Evolutionary conservation across 75 land plant genomes (phyloP), one percentile per base, ranked within the genome.

Genomic region (Picea glauca): DNA sequence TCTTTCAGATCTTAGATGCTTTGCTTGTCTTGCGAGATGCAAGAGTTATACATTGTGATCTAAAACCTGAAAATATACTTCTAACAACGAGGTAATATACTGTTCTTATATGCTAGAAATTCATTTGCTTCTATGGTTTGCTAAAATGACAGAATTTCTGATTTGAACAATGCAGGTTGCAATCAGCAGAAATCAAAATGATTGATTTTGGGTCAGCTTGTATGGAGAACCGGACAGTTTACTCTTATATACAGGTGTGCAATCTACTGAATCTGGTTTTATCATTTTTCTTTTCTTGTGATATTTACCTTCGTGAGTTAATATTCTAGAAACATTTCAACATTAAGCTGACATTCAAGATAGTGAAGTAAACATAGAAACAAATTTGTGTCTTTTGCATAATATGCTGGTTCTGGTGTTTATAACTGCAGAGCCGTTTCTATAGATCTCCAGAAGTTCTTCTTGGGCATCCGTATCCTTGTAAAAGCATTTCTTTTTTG

Each of bases 131-230:
- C 31, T 67, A 77, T 80, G 12, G 76, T 62, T 46, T 75, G 79
- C 20, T 77, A 9, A 14, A 38, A 23, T 77, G 26, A 63, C 21
- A 20, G 18, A 31, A 62, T n/a, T 50, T 62, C 18, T 81, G 57
- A 30, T 50, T 60, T 81, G 38, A 35, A 78, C 73, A 68, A 57
- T 64, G 77, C 88, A 94, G 98, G 78, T 78, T 81, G 31, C 84
- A 88, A 83, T 85, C 86, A 58, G 84, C 93, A 78, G 88, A 90
- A 83, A 80, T 97, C 57, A 97, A 94, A 85, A 88, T 97, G 30
- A 97, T 97, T 72, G 99, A 97, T 80, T 95, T 97, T 85, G 99
- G 99, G 66, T 97, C 99, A 74, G 99, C 99, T 1, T 97, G 99
- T 78, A 83, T 81, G 88, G 98, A 97, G 85, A 79, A 90, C 58